A percentile compares a stretch with the other conserved stretches of the same genome.
Conservation (phyloP, 1,139 yeast species). For the Kodamaea sp. region DNA sequence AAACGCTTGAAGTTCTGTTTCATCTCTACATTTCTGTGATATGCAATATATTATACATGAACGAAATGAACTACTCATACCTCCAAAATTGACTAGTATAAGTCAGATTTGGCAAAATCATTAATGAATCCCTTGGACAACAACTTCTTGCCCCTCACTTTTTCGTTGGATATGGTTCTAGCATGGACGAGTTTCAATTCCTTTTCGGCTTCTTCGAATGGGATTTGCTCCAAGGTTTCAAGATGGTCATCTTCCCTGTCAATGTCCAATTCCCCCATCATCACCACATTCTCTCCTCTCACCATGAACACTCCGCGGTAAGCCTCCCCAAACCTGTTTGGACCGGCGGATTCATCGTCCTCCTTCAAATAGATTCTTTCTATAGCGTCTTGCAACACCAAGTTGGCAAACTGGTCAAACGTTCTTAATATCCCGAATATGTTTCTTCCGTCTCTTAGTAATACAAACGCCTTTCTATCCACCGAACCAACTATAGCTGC, state of each 20-base stretch:
- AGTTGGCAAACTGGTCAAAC: conserved; percentile 92
- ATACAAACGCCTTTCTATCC: conserved; percentile 82
- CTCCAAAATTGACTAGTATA: conserved; percentile 46
- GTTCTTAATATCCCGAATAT: conserved; percentile 90
- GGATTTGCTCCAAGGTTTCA: conserved; percentile 54
- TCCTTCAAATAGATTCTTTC: conserved; percentile 73
- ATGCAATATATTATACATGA: too few species aligned
- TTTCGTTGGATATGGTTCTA: conserved; percentile 45
- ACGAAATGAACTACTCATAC: too few species aligned
- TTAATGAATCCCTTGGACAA: conserved; percentile 55
- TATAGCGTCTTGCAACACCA: conserved; percentile 86
- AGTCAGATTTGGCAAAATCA: conserved; percentile 56
- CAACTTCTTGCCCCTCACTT: conserved; percentile 49
- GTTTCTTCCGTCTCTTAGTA: conserved; percentile 87
- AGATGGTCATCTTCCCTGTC: conserved; percentile 80
- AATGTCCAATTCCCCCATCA: conserved; percentile 92
- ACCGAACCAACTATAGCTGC: conserved; percentile 95
- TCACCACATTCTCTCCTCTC: conserved; percentile 96
- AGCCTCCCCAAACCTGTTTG: conserved; percentile 66
- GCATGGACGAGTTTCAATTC: conserved; percentile 42
- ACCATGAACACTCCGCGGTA: conserved; percentile 82
- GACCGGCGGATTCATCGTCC: conserved; percentile 25
- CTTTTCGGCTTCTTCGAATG: conserved; percentile 60
- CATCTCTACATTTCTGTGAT: too few species aligned
- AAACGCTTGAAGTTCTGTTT: too few species aligned